phyloP scores from a whole-genome alignment of 495 filamentous ascomycete genomes.

The Neurospora sp. region DNA sequence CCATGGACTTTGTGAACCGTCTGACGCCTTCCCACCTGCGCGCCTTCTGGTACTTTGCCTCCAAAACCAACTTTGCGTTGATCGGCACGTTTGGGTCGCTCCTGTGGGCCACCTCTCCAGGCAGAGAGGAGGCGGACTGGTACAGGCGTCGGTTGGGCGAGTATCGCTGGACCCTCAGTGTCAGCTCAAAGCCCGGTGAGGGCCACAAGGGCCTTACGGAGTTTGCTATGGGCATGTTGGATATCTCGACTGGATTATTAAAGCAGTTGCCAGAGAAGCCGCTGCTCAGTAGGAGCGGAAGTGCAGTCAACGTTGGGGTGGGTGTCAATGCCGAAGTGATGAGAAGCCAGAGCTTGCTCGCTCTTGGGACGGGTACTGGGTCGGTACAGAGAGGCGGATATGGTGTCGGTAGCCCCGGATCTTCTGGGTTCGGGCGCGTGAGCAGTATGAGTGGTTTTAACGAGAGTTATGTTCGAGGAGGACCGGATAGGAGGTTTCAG shows the following conservation, averaged over 20 bases:
- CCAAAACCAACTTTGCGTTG: constrained; percentile 70
- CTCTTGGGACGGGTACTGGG: constrained; percentile 14
- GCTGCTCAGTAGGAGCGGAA: constrained; percentile 33
- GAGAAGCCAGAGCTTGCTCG: constrained; percentile 29
- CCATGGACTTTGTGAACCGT: constrained; percentile 70
- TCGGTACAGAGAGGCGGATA: constrained; percentile 2
- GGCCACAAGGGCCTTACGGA: constrained; percentile 50
- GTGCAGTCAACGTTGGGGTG: constrained; percentile 34
- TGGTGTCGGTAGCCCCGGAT: constrained; percentile 2
- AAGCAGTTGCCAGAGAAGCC: constrained; percentile 50
- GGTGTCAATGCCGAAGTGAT: constrained; percentile 31
- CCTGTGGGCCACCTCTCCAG: constrained; percentile 78
- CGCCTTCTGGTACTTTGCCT: constrained; percentile 75
- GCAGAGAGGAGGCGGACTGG: constrained; percentile 89
- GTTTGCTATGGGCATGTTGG: constrained; percentile 65
- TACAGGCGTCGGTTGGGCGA: constrained; percentile 77
- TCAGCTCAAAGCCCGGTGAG: constrained; percentile 70
- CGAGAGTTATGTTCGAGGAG: constrained; percentile 6
- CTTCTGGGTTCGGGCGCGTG: constrained; percentile 4
- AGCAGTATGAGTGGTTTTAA: constrained; percentile 13
- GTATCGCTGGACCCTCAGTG: constrained; percentile 88
- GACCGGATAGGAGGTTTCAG: constrained; percentile 8
- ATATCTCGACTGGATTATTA: constrained; percentile 47
- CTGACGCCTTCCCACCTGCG: constrained; percentile 62
- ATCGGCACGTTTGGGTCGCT: constrained; percentile 75